These are phyloP conservation scores for Backusella tuberculispora DNA, from an alignment of 192 early-diverging fungal species.

Conservation along the genomic window DNA sequence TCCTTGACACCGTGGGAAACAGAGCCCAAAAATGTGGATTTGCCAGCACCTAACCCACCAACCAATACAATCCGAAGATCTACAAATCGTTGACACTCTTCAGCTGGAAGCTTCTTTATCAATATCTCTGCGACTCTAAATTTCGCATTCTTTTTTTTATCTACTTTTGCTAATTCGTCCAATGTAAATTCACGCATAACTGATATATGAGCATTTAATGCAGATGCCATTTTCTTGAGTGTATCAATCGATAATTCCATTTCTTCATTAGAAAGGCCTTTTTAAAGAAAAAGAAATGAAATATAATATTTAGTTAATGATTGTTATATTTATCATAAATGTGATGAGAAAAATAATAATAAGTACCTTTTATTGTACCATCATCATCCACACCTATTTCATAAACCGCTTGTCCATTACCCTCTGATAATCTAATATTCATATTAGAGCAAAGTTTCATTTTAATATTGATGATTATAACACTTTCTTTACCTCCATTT, in stretches of 20 bases:
- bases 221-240: slow-evolving; percentile 63
- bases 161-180: slow-evolving; percentile 10
- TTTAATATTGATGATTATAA: background rate
- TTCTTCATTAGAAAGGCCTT: slow-evolving; percentile 58
- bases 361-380: slow-evolving; percentile 70
- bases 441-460: background rate
- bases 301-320: background rate
- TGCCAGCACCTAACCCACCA: slow-evolving; percentile 78
- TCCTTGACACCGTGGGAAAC: slow-evolving; percentile 82
- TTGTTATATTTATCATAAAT: slow-evolving; percentile 35
- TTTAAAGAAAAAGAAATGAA: slow-evolving; percentile 1
- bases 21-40: slow-evolving; percentile 86
- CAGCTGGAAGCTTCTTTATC: slow-evolving; percentile 57
- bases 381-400: slow-evolving; percentile 89
- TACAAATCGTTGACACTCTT: slow-evolving; percentile 65
- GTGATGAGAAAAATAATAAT: slow-evolving; percentile 38
- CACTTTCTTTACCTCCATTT: slow-evolving; percentile 70
- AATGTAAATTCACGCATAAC: slow-evolving; percentile 57
- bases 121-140: slow-evolving; percentile 77
- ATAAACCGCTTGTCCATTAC: slow-evolving; percentile 85
- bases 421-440: slow-evolving; percentile 69
- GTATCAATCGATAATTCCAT: slow-evolving; percentile 65
- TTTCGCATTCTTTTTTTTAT: slow-evolving; percentile 16
- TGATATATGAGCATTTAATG: slow-evolving; percentile 68
- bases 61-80: slow-evolving; percentile 86